These are phyloP conservation scores for Asterophora lycoperdoides DNA, from an alignment of 768 basidiomycete genomes.

Conservation along the genomic window DNA sequence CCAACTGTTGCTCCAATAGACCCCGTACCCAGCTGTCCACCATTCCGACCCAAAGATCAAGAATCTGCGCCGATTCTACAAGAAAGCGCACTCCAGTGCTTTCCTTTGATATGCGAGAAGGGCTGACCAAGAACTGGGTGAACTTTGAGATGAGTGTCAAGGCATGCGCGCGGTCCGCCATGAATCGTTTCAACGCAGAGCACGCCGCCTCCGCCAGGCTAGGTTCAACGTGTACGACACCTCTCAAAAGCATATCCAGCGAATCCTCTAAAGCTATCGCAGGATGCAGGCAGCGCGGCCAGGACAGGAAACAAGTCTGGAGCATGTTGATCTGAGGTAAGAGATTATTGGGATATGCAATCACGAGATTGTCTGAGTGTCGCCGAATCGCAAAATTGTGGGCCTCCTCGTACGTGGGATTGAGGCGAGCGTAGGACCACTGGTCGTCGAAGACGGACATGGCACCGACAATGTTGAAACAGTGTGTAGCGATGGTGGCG, in stretches of 20 bases:
- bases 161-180: conserved; percentile 54
- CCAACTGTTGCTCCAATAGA: conserved; percentile 38
- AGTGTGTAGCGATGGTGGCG: conserved; percentile 51
- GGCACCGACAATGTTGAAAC: conserved; percentile 59
- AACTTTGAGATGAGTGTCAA: conserved; percentile 59
- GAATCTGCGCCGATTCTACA: conserved; percentile 61
- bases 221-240: conserved; percentile 84
- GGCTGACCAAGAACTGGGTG: conserved; percentile 71
- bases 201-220: conserved; percentile 63
- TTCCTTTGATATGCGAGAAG: conserved; percentile 57
- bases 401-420: conserved; percentile 62
- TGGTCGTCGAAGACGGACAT: conserved; percentile 88
- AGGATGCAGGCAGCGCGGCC: conserved; percentile 75
- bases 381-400: conserved; percentile 64
- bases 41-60: conserved; percentile 69
- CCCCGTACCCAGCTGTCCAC: conserved; percentile 65
- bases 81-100: conserved; percentile 58
- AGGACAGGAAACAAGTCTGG: conserved; percentile 73
- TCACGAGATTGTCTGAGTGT: conserved; percentile 54
- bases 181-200: conserved; percentile 67
- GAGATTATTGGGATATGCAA: conserved; percentile 63
- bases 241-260: conserved; percentile 75
- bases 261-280: conserved; percentile 53
- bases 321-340: conserved; percentile 66
- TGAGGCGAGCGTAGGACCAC: conserved; percentile 61